Base-by-base conservation (phyloP, 2,329 filamentous ascomycete genomes). In the Daldinia sp. region DNA sequence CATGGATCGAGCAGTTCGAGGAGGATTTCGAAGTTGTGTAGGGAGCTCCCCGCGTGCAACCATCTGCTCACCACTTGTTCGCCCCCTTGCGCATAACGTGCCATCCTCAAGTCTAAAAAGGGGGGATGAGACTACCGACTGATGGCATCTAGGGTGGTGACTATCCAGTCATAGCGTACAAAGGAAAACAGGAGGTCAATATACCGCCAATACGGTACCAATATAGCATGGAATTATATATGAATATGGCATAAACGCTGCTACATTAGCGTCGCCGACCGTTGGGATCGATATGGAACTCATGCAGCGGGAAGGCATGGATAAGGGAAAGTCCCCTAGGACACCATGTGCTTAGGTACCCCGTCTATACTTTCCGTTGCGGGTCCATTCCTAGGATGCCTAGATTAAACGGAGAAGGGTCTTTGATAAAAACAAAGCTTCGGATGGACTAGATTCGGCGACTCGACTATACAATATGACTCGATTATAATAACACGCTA, bases 231-330 rank as follows among this genome's bases (percentile, higher is more conserved):
- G 19, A 23, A 35, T 35, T 19, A 35, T 30, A 50, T 50, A 13
- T 35, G 17, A n/a, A 50, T 35, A 48, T 54, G 23, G 21, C 41
- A 49, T n/a, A 49, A 23, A 54, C 34, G 34, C 51, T 48, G 41
- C 35, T 49, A 52, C 56, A 49, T 50, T 68, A 64, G 59, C 45
- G 63, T 68, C 65, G 65, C 58, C 65, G 65, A 68, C 62, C 59
- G 62, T 65, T 63, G 30, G 55, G 47, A 56, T 63, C 50, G 41
- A 39, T 41, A 47, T 60, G 49, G 61, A 43, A 55, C 55, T 4
- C 45, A 21, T 50, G 50, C 54, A 47, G 55, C 58, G 15, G 29
- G 52, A 39, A 41, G 21, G 43, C 58, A 53, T 67, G 61, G 56
- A 59, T 62, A 27, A 29, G 17, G 17, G 27, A 47, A 39, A 49